phyloP scores from a whole-genome alignment of 2,329 filamentous ascomycete species.

The Aspergillus calidoustus region DNA sequence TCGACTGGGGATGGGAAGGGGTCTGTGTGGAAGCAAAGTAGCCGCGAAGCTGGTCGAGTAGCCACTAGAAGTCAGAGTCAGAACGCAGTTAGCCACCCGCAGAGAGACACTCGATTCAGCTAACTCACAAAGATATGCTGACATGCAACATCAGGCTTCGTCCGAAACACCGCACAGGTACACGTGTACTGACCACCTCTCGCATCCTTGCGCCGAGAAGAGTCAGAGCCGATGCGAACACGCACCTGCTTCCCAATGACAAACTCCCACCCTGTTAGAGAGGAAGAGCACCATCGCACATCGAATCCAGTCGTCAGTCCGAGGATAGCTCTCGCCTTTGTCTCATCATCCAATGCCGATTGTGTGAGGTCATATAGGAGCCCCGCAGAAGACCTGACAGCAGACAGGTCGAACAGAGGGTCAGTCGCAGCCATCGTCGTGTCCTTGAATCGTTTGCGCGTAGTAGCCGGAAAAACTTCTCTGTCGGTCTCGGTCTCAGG shows the following conservation, averaged over 20 bases:
- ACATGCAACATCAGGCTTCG: constrained; percentile 38
- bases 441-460: background rate
- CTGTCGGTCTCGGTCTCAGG: constrained; percentile 25
- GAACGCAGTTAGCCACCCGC: background rate
- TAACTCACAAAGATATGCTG: constrained; percentile 49
- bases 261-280: constrained; percentile 40
- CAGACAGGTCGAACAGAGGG: constrained; percentile 20
- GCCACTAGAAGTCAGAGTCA: constrained; percentile 37
- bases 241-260: constrained; percentile 41
- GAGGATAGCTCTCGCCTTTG: constrained; percentile 38
- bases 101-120: background rate
- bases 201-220: background rate
- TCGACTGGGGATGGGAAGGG: constrained; percentile 33
- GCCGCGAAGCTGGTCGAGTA: constrained; percentile 46
- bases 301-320: constrained; percentile 40
- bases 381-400: constrained; percentile 36
- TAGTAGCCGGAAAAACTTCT: constrained; percentile 3
- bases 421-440: constrained; percentile 7
- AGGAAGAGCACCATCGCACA: constrained; percentile 38
- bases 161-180: constrained; percentile 41
- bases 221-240: constrained; percentile 35
- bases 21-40: constrained; percentile 36
- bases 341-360: constrained; percentile 32
- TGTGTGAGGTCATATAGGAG: constrained; percentile 41
- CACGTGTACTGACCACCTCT: constrained; percentile 35